These are phyloP conservation scores for Russula earlei DNA, from an alignment of 768 basidiomycete genomes.

Conservation along the genomic window DNA sequence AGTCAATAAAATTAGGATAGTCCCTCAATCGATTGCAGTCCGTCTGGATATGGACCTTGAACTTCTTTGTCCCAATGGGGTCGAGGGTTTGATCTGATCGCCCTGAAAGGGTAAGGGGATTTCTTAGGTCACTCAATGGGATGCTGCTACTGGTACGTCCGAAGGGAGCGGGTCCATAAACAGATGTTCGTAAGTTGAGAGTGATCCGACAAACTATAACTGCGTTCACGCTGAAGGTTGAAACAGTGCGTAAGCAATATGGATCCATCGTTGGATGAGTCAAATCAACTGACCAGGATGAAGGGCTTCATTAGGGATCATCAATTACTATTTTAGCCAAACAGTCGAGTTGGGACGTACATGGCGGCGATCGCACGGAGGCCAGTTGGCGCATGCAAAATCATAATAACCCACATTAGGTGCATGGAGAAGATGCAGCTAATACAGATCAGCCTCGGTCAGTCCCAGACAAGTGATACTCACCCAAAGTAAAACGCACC, in stretches of 20 bases:
- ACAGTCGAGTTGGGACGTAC: conserved; percentile 3
- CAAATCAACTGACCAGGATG: conserved; percentile 8
- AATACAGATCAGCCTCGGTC: background rate
- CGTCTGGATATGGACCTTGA: conserved; percentile 8
- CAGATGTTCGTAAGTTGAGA: conserved; percentile 17
- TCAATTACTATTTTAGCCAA: background rate
- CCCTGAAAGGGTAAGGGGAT: background rate
- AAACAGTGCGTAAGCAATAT: background rate
- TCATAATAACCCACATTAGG: conserved; percentile 19
- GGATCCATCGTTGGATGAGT: background rate
- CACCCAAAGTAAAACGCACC: conserved; percentile 19
- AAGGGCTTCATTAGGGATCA: conserved; percentile 6
- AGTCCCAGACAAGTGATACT: background rate
- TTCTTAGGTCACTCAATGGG: conserved; percentile 7
- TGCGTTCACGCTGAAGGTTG: conserved; percentile 11
- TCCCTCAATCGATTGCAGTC: conserved; percentile 3
- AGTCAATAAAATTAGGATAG: background rate
- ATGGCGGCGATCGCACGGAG: conserved; percentile 17
- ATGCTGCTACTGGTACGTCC: conserved; percentile 5
- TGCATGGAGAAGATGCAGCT: conserved; percentile 19
- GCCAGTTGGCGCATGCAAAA: conserved; percentile 18
- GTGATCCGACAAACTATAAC: conserved; percentile 19
- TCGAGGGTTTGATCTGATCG: background rate
- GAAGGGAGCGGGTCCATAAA: conserved; percentile 10
- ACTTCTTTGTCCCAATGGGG: background rate